Evolutionary conservation across 805 yeast genomes (phyloP).

Genomic region (Hyphopichia homilentoma): DNA sequence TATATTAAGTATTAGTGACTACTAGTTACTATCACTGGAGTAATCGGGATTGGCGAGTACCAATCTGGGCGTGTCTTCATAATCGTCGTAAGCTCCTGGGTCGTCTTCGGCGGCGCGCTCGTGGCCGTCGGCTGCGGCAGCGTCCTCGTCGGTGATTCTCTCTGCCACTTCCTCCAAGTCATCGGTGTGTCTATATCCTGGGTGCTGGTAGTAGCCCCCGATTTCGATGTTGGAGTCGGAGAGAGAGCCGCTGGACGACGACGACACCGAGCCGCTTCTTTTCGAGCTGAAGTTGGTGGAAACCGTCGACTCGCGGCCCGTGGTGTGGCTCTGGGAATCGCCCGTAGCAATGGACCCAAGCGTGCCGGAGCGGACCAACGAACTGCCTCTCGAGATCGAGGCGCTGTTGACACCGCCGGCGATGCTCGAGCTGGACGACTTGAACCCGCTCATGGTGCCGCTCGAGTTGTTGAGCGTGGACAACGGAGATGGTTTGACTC

Average conservation of each 20-base stretch:
- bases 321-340: conserved; percentile 16
- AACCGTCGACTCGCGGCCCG: conserved; percentile 9
- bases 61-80: conserved; percentile 39
- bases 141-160: conserved; percentile 1
- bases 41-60: conserved; percentile 57
- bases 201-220: conserved; percentile 40
- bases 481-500: conserved; percentile 4
- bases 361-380: conserved; percentile 31
- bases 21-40: conserved; percentile 36
- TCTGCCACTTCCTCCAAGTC: conserved; percentile 14
- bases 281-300: conserved; percentile 11
- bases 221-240: conserved; percentile 19
- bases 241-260: conserved; percentile 24
- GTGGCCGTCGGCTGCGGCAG: not conserved
- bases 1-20: too few species aligned
- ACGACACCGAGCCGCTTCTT: conserved; percentile 18
- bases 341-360: conserved; percentile 16
- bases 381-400: conserved; percentile 19
- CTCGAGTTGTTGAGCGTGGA: conserved; percentile 1
- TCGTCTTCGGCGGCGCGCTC: not conserved
- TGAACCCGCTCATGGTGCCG: conserved; percentile 1
- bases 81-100: not conserved
- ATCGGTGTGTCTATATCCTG: conserved; percentile 28
- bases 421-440: conserved; percentile 12
- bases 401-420: conserved; percentile 5